Evolutionary conservation across 768 basidiomycete genomes (phyloP).

Genomic region (Clitopilus hobsonii): DNA sequence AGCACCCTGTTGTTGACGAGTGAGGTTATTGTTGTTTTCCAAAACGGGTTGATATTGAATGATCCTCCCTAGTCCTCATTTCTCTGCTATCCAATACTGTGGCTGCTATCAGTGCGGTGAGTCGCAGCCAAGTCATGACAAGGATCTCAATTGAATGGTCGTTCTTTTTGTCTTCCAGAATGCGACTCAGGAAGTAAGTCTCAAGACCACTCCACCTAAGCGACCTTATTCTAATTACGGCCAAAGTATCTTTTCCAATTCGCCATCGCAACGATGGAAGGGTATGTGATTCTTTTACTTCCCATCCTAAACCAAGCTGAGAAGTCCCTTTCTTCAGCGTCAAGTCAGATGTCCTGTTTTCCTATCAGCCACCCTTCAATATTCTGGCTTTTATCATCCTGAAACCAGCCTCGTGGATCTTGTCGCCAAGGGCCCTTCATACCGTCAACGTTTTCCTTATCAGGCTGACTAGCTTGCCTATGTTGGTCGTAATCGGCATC

Average conservation of each 20-base stretch:
- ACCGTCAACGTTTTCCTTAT: conserved; percentile 83
- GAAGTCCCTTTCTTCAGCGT: conserved; percentile 43
- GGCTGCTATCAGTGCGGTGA: conserved; percentile 67
- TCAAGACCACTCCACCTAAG: neutral
- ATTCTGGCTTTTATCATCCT: conserved; percentile 75
- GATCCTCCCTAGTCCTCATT: conserved; percentile 53
- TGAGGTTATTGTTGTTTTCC: conserved; percentile 27
- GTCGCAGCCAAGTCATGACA: conserved; percentile 11
- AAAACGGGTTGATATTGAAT: neutral
- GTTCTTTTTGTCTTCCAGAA: conserved; percentile 23
- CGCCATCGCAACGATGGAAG: conserved; percentile 83
- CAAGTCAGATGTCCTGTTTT: conserved; percentile 86
- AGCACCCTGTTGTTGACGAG: conserved; percentile 81
- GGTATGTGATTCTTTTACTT: conserved; percentile 35
- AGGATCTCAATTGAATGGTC: neutral
- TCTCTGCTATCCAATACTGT: conserved; percentile 91
- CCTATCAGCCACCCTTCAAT: conserved; percentile 90
- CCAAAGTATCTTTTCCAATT: conserved; percentile 82
- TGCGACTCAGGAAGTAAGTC: conserved; percentile 43
- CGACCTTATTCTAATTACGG: conserved; percentile 22
- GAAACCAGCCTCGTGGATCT: conserved; percentile 71
- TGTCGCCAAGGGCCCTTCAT: conserved; percentile 78
- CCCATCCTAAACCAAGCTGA: neutral
- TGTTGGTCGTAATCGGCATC: conserved; percentile 66
- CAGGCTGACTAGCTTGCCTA: conserved; percentile 77